Base-by-base conservation (phyloP, 75 land plant species). In the Ceratopteris richardii region DNA sequence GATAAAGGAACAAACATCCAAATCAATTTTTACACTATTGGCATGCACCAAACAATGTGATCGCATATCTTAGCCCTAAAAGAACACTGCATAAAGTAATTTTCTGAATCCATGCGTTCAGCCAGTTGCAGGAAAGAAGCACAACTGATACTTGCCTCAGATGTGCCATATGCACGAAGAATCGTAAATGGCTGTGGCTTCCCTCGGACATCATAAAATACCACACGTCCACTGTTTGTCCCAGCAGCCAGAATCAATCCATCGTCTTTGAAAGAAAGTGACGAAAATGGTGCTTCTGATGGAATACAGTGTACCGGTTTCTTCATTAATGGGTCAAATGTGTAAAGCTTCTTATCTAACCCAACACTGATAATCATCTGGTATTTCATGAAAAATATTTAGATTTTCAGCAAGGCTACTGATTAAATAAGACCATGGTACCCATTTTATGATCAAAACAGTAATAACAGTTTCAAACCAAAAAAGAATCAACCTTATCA, bases 181-280 rank as follows among this genome's bases (percentile, higher is more conserved):
- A 94, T 79, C 28, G 83, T 85, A 44, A 83, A 67, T 1, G 96
- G 90, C 51, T 94, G 88, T 19, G 84, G 85, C 47, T 86, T 91
- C 43, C 85, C 90, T 18, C 98, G 91, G 41, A 94, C 73, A 60
- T 94, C 98, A 79, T 90, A 94, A 53, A 94, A 94, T 41, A 90
- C 92, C 18, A 94, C 80, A 23, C 82, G 62, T 3, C 98, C 98
- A 79, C 53, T 81, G 48, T 80, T 89, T 64, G 98, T 94, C 27
- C 98, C 98, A 60, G 96, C 98, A 56, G 98, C 91, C 43, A 94
- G 31, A 31, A 68, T 72, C 65, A 54, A 78, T 57, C 90, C 98
- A 76, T 89, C 96, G 67, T 94, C 96, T 62, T 76, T 83, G 57
- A 80, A 81, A 54, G 83, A 87, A 57, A 94, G 22, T 27, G 98